Percentiles rank a stretch among this genome's conserved stretches.
phyloP scores from a whole-genome alignment of 176 grass and related monocot genomes.

The Cymbopogon citratus region DNA sequence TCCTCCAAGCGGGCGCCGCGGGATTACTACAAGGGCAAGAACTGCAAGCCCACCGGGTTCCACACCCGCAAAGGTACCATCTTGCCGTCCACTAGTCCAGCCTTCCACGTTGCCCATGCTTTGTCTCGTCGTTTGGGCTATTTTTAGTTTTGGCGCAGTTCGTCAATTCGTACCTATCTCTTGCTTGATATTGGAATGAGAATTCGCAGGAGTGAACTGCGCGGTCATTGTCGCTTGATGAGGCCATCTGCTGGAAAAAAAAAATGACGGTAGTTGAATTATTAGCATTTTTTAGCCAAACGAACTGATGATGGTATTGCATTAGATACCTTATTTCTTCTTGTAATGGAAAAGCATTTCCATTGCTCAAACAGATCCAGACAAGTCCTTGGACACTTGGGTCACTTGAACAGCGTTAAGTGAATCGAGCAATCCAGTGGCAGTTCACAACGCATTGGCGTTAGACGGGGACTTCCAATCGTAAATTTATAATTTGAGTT shows the following conservation, averaged over 20 bases:
- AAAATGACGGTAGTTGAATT: neutral
- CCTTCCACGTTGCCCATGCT: neutral
- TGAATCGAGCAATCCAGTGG: too few species aligned
- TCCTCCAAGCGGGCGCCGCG: slow-evolving; percentile 81
- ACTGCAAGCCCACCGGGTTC: slow-evolving; percentile 94
- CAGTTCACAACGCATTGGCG: too few species aligned
- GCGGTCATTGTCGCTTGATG: neutral
- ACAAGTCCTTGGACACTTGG: too few species aligned
- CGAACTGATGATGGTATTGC: neutral
- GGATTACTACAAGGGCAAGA: slow-evolving; percentile 97
- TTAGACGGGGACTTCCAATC: too few species aligned
- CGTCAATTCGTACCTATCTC: neutral
- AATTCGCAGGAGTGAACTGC: too few species aligned
- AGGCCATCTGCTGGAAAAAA: neutral
- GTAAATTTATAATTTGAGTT: too few species aligned
- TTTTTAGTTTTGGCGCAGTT: neutral
- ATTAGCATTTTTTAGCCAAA: neutral
- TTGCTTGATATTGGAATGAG: neutral
- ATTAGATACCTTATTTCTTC: neutral
- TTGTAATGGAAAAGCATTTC: neutral
- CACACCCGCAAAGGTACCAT: slow-evolving; percentile 96
- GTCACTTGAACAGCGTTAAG: too few species aligned
- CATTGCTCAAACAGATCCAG: too few species aligned
- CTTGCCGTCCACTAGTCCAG: neutral
- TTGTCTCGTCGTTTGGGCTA: neutral